Conservation (phyloP, 805 yeast genomes). For the Starmerella bombi region DNA sequence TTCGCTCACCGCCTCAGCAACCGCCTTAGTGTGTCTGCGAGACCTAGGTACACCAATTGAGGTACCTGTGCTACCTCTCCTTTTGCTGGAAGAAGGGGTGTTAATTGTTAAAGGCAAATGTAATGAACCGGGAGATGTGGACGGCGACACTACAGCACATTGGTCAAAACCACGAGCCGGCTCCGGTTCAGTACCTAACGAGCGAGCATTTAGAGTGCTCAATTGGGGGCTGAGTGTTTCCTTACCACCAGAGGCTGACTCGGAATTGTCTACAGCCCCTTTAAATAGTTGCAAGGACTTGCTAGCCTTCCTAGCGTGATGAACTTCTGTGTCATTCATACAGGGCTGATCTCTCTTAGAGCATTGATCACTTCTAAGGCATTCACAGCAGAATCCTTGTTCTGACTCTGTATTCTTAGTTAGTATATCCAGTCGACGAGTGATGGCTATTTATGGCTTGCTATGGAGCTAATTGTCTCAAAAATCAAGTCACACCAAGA, state of each 20-base stretch:
- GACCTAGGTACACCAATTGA: background rate
- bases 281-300: constrained; percentile 29
- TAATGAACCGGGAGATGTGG: constrained; percentile 5
- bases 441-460: too few species aligned
- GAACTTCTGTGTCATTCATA: constrained; percentile 16
- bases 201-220: too few species aligned
- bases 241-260: too few species aligned
- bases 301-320: constrained; percentile 29
- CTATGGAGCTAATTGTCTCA: too few species aligned
- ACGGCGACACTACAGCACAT: background rate
- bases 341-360: constrained; percentile 3
- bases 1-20: constrained; percentile 20
- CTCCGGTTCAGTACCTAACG: too few species aligned
- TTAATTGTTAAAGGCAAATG: constrained; percentile 5
- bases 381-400: too few species aligned
- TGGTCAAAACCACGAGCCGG: too few species aligned
- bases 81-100: background rate
- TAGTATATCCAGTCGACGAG: too few species aligned
- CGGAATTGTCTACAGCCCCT: background rate
- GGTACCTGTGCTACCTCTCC: background rate
- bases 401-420: too few species aligned
- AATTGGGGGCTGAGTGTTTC: too few species aligned
- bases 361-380: constrained; percentile 9
- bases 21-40: constrained; percentile 1
- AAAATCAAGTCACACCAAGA: too few species aligned